phyloP scores from a whole-genome alignment of 1,284 basidiomycete genomes.

The Pseudozyma hubeiensis region DNA sequence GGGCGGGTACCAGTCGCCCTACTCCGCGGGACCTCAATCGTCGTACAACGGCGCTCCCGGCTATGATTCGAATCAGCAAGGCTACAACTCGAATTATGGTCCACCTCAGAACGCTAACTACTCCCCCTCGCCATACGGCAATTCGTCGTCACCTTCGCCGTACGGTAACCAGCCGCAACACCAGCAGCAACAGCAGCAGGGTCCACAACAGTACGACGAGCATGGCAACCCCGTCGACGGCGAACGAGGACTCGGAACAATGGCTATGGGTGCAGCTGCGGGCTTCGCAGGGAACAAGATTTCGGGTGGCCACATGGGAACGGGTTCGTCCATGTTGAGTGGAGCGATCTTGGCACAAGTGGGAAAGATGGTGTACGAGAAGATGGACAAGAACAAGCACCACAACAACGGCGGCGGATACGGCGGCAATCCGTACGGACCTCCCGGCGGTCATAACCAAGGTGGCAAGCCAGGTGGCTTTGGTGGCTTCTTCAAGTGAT shows the following conservation, averaged over 20 bases:
- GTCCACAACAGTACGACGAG: constrained; percentile 53
- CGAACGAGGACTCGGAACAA: constrained; percentile 61
- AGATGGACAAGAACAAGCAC: constrained; percentile 42
- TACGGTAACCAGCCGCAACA: constrained; percentile 12
- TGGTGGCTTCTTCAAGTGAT: constrained; percentile 41
- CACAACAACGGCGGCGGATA: constrained; percentile 15
- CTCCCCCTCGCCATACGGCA: constrained; percentile 6
- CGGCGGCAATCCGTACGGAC: constrained; percentile 29
- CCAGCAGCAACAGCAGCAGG: constrained; percentile 34
- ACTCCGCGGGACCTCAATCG: constrained; percentile 30
- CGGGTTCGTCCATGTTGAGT: constrained; percentile 37
- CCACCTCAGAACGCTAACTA: constrained; percentile 10
- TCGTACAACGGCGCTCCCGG: constrained; percentile 27
- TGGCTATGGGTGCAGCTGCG: constrained; percentile 55
- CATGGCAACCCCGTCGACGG: constrained; percentile 56
- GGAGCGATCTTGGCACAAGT: constrained; percentile 58
- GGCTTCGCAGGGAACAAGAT: constrained; percentile 59
- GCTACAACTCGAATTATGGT: constrained; percentile 26
- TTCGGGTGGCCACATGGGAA: constrained; percentile 52
- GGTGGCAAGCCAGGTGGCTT: constrained; percentile 24
- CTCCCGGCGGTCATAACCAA: constrained; percentile 20
- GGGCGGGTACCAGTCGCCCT: constrained; percentile 35
- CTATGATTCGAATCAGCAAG: constrained; percentile 14
- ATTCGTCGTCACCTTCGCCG: constrained; percentile 17
- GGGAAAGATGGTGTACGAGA: constrained; percentile 56